These are phyloP conservation scores for Dioscorea alata DNA, from an alignment of 106 monocot species.

Conservation along the genomic window DNA sequence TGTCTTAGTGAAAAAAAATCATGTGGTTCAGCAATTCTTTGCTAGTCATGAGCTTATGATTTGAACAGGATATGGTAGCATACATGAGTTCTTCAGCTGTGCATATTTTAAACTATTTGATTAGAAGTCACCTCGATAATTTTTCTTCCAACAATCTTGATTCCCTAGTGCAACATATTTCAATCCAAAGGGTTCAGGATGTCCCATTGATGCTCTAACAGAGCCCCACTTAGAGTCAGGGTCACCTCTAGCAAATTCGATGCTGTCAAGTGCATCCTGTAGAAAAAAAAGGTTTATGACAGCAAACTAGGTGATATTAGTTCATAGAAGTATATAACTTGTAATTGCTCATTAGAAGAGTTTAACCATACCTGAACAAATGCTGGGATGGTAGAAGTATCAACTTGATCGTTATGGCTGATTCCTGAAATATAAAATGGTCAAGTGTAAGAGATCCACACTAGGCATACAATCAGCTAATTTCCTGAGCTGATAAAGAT, in stretches of 20 bases:
- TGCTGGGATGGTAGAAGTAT: conserved; percentile 50
- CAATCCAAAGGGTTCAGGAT: conserved; percentile 79
- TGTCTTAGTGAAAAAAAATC: too few species aligned
- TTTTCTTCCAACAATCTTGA: conserved; percentile 68
- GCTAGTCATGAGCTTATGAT: too few species aligned
- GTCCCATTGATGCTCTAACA: conserved; percentile 77
- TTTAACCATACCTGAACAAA: conserved; percentile 54
- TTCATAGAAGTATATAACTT: too few species aligned
- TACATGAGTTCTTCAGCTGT: too few species aligned
- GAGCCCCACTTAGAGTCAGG: conserved; percentile 71
- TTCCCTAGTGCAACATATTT: conserved; percentile 85
- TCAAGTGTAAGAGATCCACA: background rate
- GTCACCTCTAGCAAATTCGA: conserved; percentile 89
- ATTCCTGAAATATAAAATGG: conserved; percentile 43
- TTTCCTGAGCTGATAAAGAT: background rate
- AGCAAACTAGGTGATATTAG: too few species aligned
- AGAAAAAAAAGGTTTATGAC: conserved; percentile 2
- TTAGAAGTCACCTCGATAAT: conserved; percentile 54
- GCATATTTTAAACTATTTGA: too few species aligned
- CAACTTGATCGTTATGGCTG: conserved; percentile 80
- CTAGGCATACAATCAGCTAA: background rate
- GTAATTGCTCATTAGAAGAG: background rate
- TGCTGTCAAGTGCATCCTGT: conserved; percentile 70
- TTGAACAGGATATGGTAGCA: too few species aligned
- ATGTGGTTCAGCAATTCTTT: too few species aligned